Evolutionary conservation across 768 basidiomycete genomes (phyloP).

Genomic region (Russula emetica): DNA sequence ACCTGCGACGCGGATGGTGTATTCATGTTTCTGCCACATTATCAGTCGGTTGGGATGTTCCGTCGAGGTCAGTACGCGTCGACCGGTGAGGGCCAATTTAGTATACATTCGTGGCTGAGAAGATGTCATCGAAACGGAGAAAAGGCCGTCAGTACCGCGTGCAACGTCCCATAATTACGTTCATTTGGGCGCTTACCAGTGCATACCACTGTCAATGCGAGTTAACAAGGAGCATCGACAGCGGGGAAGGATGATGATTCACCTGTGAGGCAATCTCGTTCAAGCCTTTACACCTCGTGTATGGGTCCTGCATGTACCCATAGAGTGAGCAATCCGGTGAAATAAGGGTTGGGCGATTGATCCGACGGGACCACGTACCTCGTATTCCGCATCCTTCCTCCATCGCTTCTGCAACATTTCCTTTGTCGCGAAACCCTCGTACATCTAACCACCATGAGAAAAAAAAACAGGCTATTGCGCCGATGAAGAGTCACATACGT

Average conservation of each 20-base stretch:
- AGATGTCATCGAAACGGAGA: not conserved
- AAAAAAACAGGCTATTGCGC: not conserved
- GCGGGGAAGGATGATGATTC: not conserved
- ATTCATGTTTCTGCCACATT: slow-evolving; percentile 57
- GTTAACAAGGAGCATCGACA: not conserved
- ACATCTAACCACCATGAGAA: slow-evolving; percentile 36
- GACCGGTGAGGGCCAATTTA: slow-evolving; percentile 46
- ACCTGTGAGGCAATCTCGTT: slow-evolving; percentile 30
- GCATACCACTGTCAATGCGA: slow-evolving; percentile 46
- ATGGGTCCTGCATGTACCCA: slow-evolving; percentile 26
- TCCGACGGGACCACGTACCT: slow-evolving; percentile 45
- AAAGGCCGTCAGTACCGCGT: slow-evolving; percentile 1
- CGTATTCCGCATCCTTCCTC: slow-evolving; percentile 51
- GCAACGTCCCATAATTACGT: not conserved
- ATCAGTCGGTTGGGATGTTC: slow-evolving; percentile 55
- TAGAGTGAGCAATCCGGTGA: slow-evolving; percentile 41
- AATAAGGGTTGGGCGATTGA: no score
- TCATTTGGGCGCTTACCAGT: slow-evolving; percentile 39
- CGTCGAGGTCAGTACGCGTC: slow-evolving; percentile 57
- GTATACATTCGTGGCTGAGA: slow-evolving; percentile 52
- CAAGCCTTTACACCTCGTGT: slow-evolving; percentile 27
- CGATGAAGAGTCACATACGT: slow-evolving; percentile 32
- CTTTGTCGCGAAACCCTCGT: slow-evolving; percentile 48
- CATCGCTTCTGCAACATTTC: slow-evolving; percentile 53
- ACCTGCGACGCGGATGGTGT: slow-evolving; percentile 50